phyloP scores from a whole-genome alignment of 176 grass and related monocot genomes.

The Puya raimondii region DNA sequence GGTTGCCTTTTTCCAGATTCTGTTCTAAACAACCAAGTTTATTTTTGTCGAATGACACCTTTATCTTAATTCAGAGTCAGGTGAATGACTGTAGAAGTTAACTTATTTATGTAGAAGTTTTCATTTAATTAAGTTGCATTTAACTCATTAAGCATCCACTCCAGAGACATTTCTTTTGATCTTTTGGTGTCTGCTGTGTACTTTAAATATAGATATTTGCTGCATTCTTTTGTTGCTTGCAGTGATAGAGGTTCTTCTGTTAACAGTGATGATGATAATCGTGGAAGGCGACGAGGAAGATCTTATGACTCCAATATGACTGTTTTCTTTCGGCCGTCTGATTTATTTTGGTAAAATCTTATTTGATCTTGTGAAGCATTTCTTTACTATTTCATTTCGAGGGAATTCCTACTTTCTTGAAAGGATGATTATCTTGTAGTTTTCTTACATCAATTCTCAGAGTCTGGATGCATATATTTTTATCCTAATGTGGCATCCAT shows the following conservation, averaged over 20 bases:
- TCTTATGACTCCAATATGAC: constrained; percentile 56
- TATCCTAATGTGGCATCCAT: constrained; percentile 1
- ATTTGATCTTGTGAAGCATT: not conserved
- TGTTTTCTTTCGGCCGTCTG: constrained; percentile 49
- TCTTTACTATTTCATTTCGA: not conserved
- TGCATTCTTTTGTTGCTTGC: constrained; percentile 16
- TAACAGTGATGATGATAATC: constrained; percentile 67
- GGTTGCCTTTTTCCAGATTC: not conserved
- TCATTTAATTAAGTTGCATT: not conserved
- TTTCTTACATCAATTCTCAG: too few species aligned
- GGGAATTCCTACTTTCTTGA: not conserved
- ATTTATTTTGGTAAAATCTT: constrained; percentile 84
- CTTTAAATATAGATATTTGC: not conserved
- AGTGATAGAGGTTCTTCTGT: constrained; percentile 37
- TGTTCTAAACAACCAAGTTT: not conserved
- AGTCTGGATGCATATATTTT: not conserved
- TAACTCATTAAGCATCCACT: not conserved
- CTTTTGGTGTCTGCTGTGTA: not conserved
- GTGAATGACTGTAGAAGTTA: not conserved
- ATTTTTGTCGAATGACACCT: not conserved
- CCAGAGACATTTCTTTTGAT: not conserved
- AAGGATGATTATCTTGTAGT: not conserved
- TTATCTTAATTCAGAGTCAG: not conserved
- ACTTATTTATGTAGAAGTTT: not conserved
- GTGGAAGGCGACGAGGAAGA: constrained; percentile 52